Conservation (phyloP, 441 rosid genomes). For the Daphne laureola region DNA sequence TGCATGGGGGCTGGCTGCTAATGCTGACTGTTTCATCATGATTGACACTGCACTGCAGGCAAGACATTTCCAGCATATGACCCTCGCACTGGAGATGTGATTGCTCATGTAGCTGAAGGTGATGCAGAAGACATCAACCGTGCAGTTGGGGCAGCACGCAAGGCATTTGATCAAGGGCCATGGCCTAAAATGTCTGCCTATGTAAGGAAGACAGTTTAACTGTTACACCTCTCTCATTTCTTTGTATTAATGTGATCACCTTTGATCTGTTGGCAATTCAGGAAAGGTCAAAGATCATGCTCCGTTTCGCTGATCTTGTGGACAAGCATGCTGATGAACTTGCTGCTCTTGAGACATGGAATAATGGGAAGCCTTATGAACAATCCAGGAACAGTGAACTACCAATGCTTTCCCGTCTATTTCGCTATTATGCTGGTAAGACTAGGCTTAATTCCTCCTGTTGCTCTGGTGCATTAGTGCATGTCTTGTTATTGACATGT, state of each 20-base stretch:
- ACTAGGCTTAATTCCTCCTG: no score
- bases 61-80: conserved; percentile 56
- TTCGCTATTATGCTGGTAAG: conserved; percentile 84
- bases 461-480: no score
- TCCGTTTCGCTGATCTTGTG: conserved; percentile 70
- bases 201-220: conserved; percentile 29
- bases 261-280: conserved; percentile 22
- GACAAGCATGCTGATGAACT: conserved; percentile 77
- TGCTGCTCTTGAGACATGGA: conserved; percentile 75
- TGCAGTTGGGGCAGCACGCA: conserved; percentile 69
- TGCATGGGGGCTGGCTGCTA: not conserved
- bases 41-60: conserved; percentile 36
- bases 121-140: conserved; percentile 56
- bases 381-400: conserved; percentile 56
- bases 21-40: not conserved
- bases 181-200: conserved; percentile 72
- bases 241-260: not conserved
- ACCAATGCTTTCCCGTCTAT: conserved; percentile 52
- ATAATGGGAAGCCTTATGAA: conserved; percentile 76
- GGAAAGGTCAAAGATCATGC: conserved; percentile 73
- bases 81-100: conserved; percentile 51
- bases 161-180: conserved; percentile 71
- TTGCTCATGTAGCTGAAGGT: conserved; percentile 65
- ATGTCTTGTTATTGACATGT: not conserved
- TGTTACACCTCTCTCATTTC: not conserved